A percentile compares a stretch with the other conserved stretches of the same genome.
These are phyloP conservation scores for Pythium brachiatum DNA, from an alignment of 352 stramenopile genomes.

Conservation along the genomic window DNA sequence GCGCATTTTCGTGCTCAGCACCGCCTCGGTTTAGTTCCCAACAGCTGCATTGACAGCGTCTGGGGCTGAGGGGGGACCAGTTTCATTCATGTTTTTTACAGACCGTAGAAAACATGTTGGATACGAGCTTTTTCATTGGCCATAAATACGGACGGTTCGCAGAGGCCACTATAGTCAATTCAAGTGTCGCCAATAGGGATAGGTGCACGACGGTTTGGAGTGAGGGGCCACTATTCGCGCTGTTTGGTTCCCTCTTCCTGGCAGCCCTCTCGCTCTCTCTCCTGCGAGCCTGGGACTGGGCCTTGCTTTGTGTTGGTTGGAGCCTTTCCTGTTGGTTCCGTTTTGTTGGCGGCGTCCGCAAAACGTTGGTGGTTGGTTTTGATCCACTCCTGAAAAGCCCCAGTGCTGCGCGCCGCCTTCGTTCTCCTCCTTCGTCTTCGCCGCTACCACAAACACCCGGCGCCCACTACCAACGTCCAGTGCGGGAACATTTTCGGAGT, in stretches of 20 bases:
- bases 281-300: not conserved
- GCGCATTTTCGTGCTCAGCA: no score
- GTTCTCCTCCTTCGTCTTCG: not conserved
- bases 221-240: slow-evolving; percentile 19
- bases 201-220: slow-evolving; percentile 1
- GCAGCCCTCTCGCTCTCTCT: slow-evolving; percentile 4
- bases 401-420: slow-evolving; percentile 10
- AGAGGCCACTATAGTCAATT: slow-evolving; percentile 11
- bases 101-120: slow-evolving; percentile 11
- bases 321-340: slow-evolving; percentile 18
- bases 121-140: slow-evolving; percentile 16
- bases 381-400: slow-evolving; percentile 27
- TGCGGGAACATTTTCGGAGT: not conserved
- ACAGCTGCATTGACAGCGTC: no score
- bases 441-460: not conserved
- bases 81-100: not conserved
- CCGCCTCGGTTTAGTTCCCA: not conserved
- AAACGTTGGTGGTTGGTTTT: slow-evolving; percentile 10
- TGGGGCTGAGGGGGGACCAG: not conserved
- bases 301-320: slow-evolving; percentile 21
- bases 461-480: not conserved
- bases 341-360: slow-evolving; percentile 11
- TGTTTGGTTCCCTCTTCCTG: not conserved
- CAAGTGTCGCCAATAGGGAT: slow-evolving; percentile 26
- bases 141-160: slow-evolving; percentile 22